Evolutionary conservation across 2,329 filamentous ascomycete species (phyloP), one percentile per base, ranked within the genome.

Genomic region (Colletotrichum sp.): DNA sequence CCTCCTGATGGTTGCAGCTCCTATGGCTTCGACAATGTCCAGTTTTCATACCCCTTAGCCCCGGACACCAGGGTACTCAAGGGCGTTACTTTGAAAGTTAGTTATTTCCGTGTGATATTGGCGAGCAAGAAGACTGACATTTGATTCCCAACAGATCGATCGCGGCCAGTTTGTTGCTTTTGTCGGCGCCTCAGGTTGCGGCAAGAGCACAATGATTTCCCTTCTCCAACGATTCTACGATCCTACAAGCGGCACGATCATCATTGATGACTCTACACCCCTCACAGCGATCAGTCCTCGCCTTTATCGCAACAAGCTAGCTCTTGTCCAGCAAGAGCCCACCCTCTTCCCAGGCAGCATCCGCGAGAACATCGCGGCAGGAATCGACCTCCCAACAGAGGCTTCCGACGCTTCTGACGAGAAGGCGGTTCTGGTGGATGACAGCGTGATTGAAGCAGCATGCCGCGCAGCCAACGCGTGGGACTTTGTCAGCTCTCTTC

Each of bases 181-280:
- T 36, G 90, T 92, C 0, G 90, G 90, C 6, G 83, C 88, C 9
- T 89, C 88, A 0, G 90, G 90, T 5, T 90, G 89, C 69, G 90
- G 90, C 2, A 93, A 93, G 80, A 91, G 89, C 2, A 93, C 92
- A 1, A 89, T 91, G 68, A 87, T 93, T 65, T 87, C 88, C 7
- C 83, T 89, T 72, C 81, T 89, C 0, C 84, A 88, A 74, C 83
- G 87, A 2, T 87, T 76, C 62, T 76, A 77, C 34, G 76, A 77
- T 32, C 72, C 72, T 3, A 62, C 52, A 1, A 70, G 21, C 28
- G 73, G 72, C 12, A 39, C 28, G 8, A 72, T 76, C 36, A 18
- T 13, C 2, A 55, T 77, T 6, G 76, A 77, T 52, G 49, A 28
- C 24, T 44, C 60, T 3, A 36, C 32, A 4, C 34, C 76, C 12